phyloP scores from a whole-genome alignment of 1,284 basidiomycete species.

The Gymnopus androsaceus region DNA sequence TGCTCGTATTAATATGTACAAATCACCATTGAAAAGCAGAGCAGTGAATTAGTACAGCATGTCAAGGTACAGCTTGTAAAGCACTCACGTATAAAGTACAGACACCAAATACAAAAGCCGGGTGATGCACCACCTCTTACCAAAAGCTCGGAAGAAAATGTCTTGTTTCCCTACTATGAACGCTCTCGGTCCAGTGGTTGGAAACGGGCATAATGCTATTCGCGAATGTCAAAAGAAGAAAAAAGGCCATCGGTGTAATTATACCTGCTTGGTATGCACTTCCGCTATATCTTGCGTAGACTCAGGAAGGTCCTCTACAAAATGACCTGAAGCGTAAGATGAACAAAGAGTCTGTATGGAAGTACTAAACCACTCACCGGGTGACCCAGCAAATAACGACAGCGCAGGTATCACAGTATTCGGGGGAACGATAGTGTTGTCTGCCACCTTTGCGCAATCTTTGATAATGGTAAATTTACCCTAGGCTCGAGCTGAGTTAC shows the following conservation, averaged over 20 bases:
- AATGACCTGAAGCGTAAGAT: slow-evolving; percentile 58
- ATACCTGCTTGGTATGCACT: slow-evolving; percentile 66
- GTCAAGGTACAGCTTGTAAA: too few species aligned
- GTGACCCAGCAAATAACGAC: slow-evolving; percentile 86
- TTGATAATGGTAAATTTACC: slow-evolving; percentile 97
- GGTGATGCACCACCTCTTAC: too few species aligned
- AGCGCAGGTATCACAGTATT: slow-evolving; percentile 92
- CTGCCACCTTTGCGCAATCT: slow-evolving; percentile 87
- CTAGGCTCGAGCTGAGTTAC: slow-evolving; percentile 42
- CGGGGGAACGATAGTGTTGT: slow-evolving; percentile 88
- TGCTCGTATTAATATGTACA: too few species aligned
- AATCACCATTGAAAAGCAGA: too few species aligned
- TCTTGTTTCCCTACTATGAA: slow-evolving; percentile 14
- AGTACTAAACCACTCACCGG: slow-evolving; percentile 54
- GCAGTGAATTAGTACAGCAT: too few species aligned
- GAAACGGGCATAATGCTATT: slow-evolving; percentile 65
- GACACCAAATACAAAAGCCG: too few species aligned
- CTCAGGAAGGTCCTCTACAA: slow-evolving; percentile 86
- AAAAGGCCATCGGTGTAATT: neutral
- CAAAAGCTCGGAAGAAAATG: neutral
- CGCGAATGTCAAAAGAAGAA: neutral
- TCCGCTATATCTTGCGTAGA: slow-evolving; percentile 85
- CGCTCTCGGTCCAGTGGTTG: slow-evolving; percentile 43
- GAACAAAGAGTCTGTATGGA: neutral
- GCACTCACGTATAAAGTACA: too few species aligned